Evolutionary conservation across 1,284 basidiomycete genomes (phyloP), one percentile per base, ranked within the genome.

Genomic region (Pseudozyma sp.): DNA sequence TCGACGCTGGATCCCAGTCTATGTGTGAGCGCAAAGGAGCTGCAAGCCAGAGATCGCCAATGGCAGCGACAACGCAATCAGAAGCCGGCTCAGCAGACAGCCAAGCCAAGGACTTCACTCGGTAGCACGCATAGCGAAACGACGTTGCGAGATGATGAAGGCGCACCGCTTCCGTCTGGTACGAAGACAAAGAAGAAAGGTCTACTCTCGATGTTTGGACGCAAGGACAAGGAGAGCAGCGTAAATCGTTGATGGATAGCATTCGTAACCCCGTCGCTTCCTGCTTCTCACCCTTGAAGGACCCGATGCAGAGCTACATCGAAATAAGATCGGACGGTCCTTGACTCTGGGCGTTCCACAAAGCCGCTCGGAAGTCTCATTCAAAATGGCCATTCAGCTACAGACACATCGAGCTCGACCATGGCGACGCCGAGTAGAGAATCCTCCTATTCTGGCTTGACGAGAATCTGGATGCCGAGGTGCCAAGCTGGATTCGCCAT

Each of bases 1-100:
- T 55, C 17, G 7, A 64, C 65, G 7, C 54, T 73, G 7, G 60
- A 68, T 35, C 65, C 70, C 0, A 73, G 70, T 45, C 65, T 64
- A 47, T 56, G 61, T 14, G 61, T 73, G 44, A 73, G 70, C 58
- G 43, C 54, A n/a, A 53, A 65, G 30, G 54, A 74, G 54, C 65
- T 73, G 19, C 53, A 47, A 14, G 60, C 61, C 10, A 60, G 40
- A 35, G 61, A 70, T 29, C 61, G 57, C 24, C 55, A 53, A 45
- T 65, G 62, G 58, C 62, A 57, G 35, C 62, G 62, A 30, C 51
- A 62, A 53, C 54, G 31, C 11, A 13, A 61, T 13, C 6, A 13
- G 29, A 46, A 48, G 14, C 8, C 11, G 16, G 7, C 39, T 14
- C 4, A 43, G 1, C 10, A 35, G 31, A 3, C 33, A 29, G 13